These are phyloP conservation scores for Byssochlamys sp. DNA, from an alignment of 2,329 filamentous ascomycete species.

Conservation along the genomic window DNA sequence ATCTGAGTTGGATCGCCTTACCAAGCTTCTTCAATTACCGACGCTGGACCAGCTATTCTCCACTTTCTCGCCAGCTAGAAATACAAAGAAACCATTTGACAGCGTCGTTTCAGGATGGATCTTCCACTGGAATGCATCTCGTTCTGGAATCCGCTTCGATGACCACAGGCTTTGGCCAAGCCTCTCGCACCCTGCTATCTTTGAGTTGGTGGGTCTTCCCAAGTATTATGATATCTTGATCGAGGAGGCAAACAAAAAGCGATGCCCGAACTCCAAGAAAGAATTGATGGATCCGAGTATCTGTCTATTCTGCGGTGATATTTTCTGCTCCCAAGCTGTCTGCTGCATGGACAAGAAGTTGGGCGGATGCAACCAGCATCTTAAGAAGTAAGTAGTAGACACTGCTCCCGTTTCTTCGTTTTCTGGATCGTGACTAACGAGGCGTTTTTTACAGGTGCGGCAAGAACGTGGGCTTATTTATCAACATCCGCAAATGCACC, in stretches of 20 bases:
- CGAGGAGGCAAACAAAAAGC: conserved; percentile 74
- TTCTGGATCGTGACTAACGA: conserved; percentile 6
- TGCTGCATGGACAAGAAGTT: conserved; percentile 68
- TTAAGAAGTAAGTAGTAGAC: conserved; percentile 59
- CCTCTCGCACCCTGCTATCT: conserved; percentile 77
- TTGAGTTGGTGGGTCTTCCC: conserved; percentile 84
- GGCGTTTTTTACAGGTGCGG: conserved; percentile 56
- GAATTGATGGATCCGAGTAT: conserved; percentile 84
- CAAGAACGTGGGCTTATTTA: conserved; percentile 79
- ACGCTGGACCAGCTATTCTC: conserved; percentile 69
- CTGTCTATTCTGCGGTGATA: conserved; percentile 90
- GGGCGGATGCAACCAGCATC: conserved; percentile 84
- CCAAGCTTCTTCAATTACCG: conserved; percentile 64
- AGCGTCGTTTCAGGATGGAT: conserved; percentile 62
- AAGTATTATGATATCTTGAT: conserved; percentile 87
- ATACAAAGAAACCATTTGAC: conserved; percentile 35
- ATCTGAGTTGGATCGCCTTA: conserved; percentile 73
- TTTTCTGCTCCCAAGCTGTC: conserved; percentile 87
- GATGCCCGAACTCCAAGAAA: conserved; percentile 81
- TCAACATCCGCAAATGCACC: conserved; percentile 93
- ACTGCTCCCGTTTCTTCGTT: neutral
- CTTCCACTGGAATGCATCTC: conserved; percentile 35
- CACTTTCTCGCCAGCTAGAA: conserved; percentile 38
- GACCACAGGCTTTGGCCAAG: conserved; percentile 34
- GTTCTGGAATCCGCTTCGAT: conserved; percentile 21